Evolutionary conservation across 345 rosid species (phyloP), one percentile per base, ranked within the genome.

Genomic region (Acer negundo): DNA sequence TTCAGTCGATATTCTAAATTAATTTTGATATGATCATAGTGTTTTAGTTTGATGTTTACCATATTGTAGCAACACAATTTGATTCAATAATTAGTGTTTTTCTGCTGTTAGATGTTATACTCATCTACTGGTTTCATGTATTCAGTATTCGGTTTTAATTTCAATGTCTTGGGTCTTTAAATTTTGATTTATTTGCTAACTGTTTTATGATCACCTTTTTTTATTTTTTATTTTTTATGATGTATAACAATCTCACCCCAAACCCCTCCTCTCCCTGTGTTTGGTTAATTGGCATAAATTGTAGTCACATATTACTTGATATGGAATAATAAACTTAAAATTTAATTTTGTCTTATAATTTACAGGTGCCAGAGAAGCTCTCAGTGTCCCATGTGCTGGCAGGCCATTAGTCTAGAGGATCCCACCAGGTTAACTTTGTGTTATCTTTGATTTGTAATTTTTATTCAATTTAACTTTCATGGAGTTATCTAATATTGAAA

Each of bases 381-480:
- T 10, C 94, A 90, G 47, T 91, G 96, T 76, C 96, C 96, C 23
- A 91, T 91, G 94, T 91, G 96, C 59, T 87, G 90, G 96, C 96
- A 88, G 82, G 71, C 83, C 66, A 83, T 91, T 79, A 77, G 87
- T 78, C 80, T 91, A 82, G 88, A 88, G 88, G 91, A 89, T 73
- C 82, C 91, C 22, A 49, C 85, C 55, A 88, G 94, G 94, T 90
- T 75, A 65, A 28, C 51, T 19, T 74, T 28, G 62, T 62, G 55
- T 79, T 69, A 65, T 61, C 40, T 66, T 6, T 24, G 6, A 12
- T 12, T 16, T 53, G 19, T 63, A 22, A 10, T 28, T 19, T 35
- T 49, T 11, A 40, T 62, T 47, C 59, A 17, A 13, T 58, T 22
- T 56, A 26, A 22, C 42, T 53, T 74, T 49, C 35, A 40, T 75